These are phyloP conservation scores for Micractinium sp. DNA, from an alignment of 139 green algal species.

Conservation along the genomic window DNA sequence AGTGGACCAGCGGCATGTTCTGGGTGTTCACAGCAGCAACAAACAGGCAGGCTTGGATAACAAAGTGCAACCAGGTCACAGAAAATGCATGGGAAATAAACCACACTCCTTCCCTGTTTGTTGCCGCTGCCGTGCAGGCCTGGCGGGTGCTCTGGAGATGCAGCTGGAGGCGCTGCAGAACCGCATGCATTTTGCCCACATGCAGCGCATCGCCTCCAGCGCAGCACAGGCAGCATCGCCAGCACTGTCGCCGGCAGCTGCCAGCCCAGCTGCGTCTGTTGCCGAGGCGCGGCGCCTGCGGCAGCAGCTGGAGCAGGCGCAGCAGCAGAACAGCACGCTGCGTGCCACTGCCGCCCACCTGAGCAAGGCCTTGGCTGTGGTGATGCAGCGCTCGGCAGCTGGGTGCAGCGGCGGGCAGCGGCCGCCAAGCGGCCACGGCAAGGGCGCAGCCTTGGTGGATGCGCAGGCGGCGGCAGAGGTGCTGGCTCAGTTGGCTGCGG, in stretches of 20 bases:
- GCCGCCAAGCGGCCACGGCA: neutral
- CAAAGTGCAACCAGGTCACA: too few relatives aligned
- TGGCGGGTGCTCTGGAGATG: slow-evolving; percentile 25
- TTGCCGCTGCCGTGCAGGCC: neutral
- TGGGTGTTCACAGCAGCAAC: too few relatives aligned
- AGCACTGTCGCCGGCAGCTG: neutral
- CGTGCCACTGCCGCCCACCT: slow-evolving; percentile 14
- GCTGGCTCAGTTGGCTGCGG: slow-evolving; percentile 8
- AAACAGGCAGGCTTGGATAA: too few relatives aligned
- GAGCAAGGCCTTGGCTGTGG: slow-evolving; percentile 29
- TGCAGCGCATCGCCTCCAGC: neutral
- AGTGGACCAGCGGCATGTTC: too few relatives aligned
- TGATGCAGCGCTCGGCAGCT: slow-evolving; percentile 10
- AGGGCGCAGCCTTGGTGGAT: neutral
- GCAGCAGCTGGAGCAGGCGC: slow-evolving; percentile 1
- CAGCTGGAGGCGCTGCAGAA: slow-evolving; percentile 16
- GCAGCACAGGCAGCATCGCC: neutral
- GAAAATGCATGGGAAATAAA: too few relatives aligned
- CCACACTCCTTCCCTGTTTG: neutral
- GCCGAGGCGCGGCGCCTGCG: neutral
- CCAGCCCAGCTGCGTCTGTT: neutral
- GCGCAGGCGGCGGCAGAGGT: neutral
- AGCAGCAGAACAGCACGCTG: slow-evolving; percentile 28
- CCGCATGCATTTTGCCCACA: slow-evolving; percentile 1
- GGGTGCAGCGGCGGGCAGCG: neutral